phyloP scores from a whole-genome alignment of 257 asterid genomes.

The Rubia yunnanensis region DNA sequence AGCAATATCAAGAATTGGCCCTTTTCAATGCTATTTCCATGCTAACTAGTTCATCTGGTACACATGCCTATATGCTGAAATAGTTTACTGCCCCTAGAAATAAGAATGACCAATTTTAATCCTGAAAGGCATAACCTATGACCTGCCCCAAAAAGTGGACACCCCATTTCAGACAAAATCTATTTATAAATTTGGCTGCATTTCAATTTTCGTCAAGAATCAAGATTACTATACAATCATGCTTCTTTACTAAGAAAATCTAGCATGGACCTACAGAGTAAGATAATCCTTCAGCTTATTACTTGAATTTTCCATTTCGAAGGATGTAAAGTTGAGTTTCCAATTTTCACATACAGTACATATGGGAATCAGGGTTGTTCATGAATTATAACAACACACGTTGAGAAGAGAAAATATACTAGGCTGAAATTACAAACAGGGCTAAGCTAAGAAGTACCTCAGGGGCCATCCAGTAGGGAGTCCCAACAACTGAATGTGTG shows the following conservation, averaged over 20 bases:
- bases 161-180: constrained; percentile 2
- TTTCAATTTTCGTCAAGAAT: neutral
- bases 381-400: neutral
- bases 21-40: neutral
- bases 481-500: constrained; percentile 97
- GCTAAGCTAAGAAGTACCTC: constrained; percentile 42
- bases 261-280: neutral
- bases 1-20: neutral
- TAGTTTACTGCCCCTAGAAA: neutral
- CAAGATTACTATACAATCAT: neutral
- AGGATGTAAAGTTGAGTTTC: neutral
- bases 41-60: neutral
- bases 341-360: neutral
- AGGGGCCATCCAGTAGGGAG: constrained; percentile 99
- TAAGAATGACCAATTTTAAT: constrained; percentile 1
- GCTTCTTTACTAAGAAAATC: neutral
- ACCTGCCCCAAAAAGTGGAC: neutral
- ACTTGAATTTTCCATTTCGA: neutral
- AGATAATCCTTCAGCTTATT: neutral
- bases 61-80: neutral
- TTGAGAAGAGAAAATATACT: neutral
- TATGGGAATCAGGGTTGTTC: neutral
- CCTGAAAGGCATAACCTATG: neutral
- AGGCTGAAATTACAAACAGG: constrained; percentile 7
- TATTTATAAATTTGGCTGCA: neutral